Evolutionary conservation across 2,329 filamentous ascomycete genomes (phyloP).

Genomic region (Akanthomyces muscarius): DNA sequence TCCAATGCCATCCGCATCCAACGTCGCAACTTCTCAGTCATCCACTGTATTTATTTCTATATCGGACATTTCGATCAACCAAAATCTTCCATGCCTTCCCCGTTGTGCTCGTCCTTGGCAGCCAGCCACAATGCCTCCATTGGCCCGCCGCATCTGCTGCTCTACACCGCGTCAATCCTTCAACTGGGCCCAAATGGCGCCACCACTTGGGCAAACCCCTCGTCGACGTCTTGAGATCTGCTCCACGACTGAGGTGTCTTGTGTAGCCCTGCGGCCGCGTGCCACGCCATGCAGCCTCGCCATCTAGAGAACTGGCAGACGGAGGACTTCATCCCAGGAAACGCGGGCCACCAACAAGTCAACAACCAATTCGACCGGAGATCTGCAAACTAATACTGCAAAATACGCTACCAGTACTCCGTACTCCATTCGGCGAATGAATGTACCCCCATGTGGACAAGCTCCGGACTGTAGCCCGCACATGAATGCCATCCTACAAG

Average conservation of each 20-base stretch:
- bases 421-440: neutral
- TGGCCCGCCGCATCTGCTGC: neutral
- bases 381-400: neutral
- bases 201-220: neutral
- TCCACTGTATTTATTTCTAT: no score
- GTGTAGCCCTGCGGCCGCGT: no score
- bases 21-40: neutral
- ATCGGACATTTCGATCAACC: neutral
- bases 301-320: no score
- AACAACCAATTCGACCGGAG: neutral
- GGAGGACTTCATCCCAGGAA: no score
- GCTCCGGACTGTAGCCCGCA: neutral
- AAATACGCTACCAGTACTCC: no score
- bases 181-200: neutral
- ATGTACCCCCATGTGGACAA: neutral
- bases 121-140: neutral
- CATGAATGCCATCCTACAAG: conserved; percentile 1
- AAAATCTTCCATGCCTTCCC: neutral
- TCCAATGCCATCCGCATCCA: neutral
- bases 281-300: no score
- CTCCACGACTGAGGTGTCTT: no score
- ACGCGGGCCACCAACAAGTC: no score
- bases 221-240: no score
- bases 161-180: neutral
- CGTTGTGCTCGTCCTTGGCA: neutral